A percentile compares a stretch with the other conserved stretches of the same genome.
These are phyloP conservation scores for Hypoxylon fragiforme DNA, from an alignment of 495 filamentous ascomycete species.

Conservation along the genomic window DNA sequence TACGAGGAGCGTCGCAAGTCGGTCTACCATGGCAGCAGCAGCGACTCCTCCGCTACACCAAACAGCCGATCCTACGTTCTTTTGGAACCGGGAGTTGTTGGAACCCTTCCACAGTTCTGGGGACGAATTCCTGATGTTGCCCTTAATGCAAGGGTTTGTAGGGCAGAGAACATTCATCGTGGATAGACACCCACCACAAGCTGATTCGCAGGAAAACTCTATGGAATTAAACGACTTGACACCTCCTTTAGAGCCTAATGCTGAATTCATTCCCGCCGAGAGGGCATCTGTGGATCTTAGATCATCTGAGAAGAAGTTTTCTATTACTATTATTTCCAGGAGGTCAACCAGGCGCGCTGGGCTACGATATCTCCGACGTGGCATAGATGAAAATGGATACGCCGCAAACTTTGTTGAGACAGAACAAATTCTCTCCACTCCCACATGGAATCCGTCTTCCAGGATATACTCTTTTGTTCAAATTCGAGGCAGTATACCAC, in stretches of 20 bases:
- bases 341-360: slow-evolving; percentile 83
- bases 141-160: slow-evolving; percentile 92
- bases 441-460: slow-evolving; percentile 58
- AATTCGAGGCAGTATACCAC: slow-evolving; percentile 81
- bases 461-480: slow-evolving; percentile 84
- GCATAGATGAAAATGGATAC: slow-evolving; percentile 83
- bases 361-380: slow-evolving; percentile 86
- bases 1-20: slow-evolving; percentile 64
- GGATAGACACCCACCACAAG: slow-evolving; percentile 50
- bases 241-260: slow-evolving; percentile 18
- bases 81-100: slow-evolving; percentile 85
- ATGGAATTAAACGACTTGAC: slow-evolving; percentile 46
- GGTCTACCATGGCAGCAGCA: slow-evolving; percentile 43
- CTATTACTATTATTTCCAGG: slow-evolving; percentile 85
- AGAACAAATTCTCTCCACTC: slow-evolving; percentile 80
- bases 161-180: slow-evolving; percentile 81
- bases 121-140: slow-evolving; percentile 69
- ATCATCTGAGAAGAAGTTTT: slow-evolving; percentile 55
- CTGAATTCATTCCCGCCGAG: slow-evolving; percentile 19
- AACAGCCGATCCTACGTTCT: slow-evolving; percentile 78
- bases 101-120: slow-evolving; percentile 72
- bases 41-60: slow-evolving; percentile 64
- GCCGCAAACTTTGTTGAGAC: slow-evolving; percentile 92
- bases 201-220: slow-evolving; percentile 45
- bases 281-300: slow-evolving; percentile 35